phyloP scores from a whole-genome alignment of 345 rosid genomes.

The Rhodamnia argentea region DNA sequence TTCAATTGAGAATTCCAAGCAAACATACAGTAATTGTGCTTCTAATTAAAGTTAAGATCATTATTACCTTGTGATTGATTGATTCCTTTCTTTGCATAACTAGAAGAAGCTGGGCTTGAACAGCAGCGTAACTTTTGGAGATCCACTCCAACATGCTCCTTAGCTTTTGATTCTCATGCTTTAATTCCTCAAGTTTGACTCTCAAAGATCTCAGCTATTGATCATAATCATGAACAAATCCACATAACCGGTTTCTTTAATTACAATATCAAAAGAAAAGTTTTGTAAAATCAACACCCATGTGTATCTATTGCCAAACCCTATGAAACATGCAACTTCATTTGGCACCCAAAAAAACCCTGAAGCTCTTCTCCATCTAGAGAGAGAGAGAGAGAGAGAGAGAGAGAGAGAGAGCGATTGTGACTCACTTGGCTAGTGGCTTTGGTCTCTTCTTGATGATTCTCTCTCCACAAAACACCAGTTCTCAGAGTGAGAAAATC shows the following conservation, averaged over 20 bases:
- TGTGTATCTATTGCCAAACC: neutral
- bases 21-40: neutral
- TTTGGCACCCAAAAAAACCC: neutral
- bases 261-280: neutral
- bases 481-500: neutral
- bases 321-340: too few species aligned
- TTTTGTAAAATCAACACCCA: neutral
- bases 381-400: neutral
- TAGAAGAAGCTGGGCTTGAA: slow-evolving; percentile 5
- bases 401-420: neutral
- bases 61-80: neutral
- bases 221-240: neutral
- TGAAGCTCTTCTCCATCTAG: neutral
- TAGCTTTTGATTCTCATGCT: slow-evolving; percentile 6
- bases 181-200: neutral
- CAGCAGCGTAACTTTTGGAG: neutral
- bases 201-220: neutral
- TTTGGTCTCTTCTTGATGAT: neutral
- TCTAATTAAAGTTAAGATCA: neutral
- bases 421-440: neutral
- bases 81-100: neutral
- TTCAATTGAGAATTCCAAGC: neutral
- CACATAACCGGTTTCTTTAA: neutral
- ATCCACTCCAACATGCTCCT: slow-evolving; percentile 1
- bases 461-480: neutral